These are phyloP conservation scores for Fistulifera pelliculosa DNA, from an alignment of 108 stramenopile genomes.

Conservation along the genomic window DNA sequence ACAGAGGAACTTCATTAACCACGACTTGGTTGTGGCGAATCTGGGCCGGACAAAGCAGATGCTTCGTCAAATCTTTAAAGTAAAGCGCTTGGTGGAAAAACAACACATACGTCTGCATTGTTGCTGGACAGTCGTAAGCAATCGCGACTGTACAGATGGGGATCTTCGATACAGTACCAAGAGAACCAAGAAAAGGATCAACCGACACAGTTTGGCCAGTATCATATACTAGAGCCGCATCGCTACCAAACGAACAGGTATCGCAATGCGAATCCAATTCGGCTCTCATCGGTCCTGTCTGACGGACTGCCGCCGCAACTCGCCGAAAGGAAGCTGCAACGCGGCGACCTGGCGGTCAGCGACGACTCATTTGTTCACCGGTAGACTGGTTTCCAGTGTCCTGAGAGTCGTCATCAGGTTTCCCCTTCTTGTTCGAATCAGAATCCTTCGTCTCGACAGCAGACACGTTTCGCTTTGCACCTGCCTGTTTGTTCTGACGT, in stretches of 20 bases:
- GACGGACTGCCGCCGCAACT: background rate
- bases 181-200: background rate
- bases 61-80: constrained; percentile 11
- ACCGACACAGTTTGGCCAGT: constrained; percentile 12
- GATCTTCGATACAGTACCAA: background rate
- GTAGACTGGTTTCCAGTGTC: background rate
- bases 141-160: constrained; percentile 26
- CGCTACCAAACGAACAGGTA: constrained; percentile 15
- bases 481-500: no score
- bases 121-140: constrained; percentile 16
- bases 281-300: background rate
- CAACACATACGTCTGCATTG: constrained; percentile 21
- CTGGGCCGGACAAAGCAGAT: constrained; percentile 32
- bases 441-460: no score
- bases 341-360: background rate
- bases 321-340: background rate
- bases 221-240: background rate
- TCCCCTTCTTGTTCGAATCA: background rate
- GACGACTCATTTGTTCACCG: background rate
- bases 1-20: constrained; percentile 15
- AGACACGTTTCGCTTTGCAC: no score
- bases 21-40: constrained; percentile 18
- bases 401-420: background rate
- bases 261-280: constrained; percentile 29
- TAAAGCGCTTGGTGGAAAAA: constrained; percentile 23